Base-by-base conservation (phyloP, 768 basidiomycete genomes). In the Mycena filopes region DNA sequence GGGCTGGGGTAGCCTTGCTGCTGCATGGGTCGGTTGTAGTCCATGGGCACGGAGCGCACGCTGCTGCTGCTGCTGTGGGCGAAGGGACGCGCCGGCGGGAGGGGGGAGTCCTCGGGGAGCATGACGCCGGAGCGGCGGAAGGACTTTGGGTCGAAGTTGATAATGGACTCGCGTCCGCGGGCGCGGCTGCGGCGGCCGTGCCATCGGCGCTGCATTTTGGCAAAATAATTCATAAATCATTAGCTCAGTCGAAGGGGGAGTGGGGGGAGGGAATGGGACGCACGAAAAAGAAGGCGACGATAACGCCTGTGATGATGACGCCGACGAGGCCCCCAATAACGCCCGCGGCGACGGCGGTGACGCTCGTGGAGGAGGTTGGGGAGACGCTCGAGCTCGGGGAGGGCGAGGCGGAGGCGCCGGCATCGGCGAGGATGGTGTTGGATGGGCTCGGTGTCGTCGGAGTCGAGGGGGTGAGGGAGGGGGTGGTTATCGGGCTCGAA, bases 211-310 rank as follows among this genome's bases (percentile, higher is more conserved):
- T 63, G 55, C 40, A 21, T 11, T 26, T 33, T 21, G 0, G n/a
- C n/a, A n/a, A n/a, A n/a, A n/a, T n/a, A n/a, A n/a, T n/a, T n/a
- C n/a, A n/a, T n/a, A n/a, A n/a, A n/a, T n/a, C n/a, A n/a, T n/a
- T n/a, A n/a, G n/a, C n/a, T n/a, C n/a, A n/a, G n/a, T n/a, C n/a
- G n/a, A n/a, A n/a, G n/a, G n/a, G n/a, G n/a, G n/a, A n/a, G n/a
- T n/a, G n/a, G n/a, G n/a, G n/a, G n/a, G n/a, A n/a, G n/a, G n/a
- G n/a, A n/a, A n/a, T n/a, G n/a, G n/a, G n/a, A 16, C 29, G 49
- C 43, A 58, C 56, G 20, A 65, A 13, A 20, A 65, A 46, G 50
- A 65, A 65, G 20, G 63, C 63, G n/a, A 65, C 46, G 6, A 65
- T 29, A 6, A 65, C 15, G 2, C 50, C 57, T 3, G 63, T 54